These are phyloP conservation scores for Pulveroboletus frians DNA, from an alignment of 768 basidiomycete genomes.

Conservation along the genomic window DNA sequence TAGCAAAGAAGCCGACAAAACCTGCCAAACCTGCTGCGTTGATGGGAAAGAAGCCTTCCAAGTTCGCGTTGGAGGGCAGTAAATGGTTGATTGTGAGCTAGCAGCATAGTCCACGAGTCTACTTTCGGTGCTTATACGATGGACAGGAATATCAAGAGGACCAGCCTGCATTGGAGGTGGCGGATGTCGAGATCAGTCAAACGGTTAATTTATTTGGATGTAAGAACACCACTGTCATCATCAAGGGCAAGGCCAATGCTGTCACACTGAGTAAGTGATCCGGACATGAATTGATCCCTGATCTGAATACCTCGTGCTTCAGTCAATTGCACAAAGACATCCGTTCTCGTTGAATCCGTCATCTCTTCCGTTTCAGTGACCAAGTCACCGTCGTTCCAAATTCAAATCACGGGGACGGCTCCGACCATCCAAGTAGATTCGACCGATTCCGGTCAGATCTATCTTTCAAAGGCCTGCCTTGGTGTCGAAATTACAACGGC, in stretches of 20 bases:
- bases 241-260: slow-evolving; percentile 95
- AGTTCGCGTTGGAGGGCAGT: slow-evolving; percentile 83
- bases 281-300: not conserved
- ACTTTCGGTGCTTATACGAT: slow-evolving; percentile 1
- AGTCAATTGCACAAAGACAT: slow-evolving; percentile 89
- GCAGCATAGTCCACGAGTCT: not conserved
- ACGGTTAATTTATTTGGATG: slow-evolving; percentile 86
- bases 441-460: slow-evolving; percentile 93
- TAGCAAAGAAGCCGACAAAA: slow-evolving; percentile 62
- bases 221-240: slow-evolving; percentile 74
- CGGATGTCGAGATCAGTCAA: slow-evolving; percentile 73
- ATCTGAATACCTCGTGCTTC: slow-evolving; percentile 7
- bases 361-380: slow-evolving; percentile 90
- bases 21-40: slow-evolving; percentile 82
- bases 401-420: slow-evolving; percentile 85
- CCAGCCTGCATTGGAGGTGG: slow-evolving; percentile 64
- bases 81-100: slow-evolving; percentile 85
- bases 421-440: slow-evolving; percentile 94
- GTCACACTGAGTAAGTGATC: slow-evolving; percentile 66
- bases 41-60: slow-evolving; percentile 86
- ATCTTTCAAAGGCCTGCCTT: slow-evolving; percentile 79
- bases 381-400: slow-evolving; percentile 85
- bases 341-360: slow-evolving; percentile 84
- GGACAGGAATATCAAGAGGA: slow-evolving; percentile 88
- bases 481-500: slow-evolving; percentile 85